phyloP scores from a whole-genome alignment of 176 grass and related monocot genomes.

The Oryza longistaminata region DNA sequence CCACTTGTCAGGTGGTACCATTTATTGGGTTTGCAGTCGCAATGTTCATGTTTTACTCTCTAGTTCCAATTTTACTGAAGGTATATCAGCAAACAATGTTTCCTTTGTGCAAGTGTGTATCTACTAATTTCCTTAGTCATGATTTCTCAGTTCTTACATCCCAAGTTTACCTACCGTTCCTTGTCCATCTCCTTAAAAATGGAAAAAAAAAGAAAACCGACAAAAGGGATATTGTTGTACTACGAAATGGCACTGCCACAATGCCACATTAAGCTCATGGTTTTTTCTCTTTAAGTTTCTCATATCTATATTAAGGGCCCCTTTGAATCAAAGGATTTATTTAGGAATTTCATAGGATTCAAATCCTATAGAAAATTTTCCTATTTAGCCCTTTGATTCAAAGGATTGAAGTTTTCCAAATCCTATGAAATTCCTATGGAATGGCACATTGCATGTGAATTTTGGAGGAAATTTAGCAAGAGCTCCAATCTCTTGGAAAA shows the following conservation, averaged over 20 bases:
- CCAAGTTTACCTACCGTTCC: not conserved
- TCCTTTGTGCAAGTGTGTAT: not conserved
- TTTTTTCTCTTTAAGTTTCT: not conserved
- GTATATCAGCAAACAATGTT: constrained; percentile 23
- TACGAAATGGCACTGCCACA: not conserved
- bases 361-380: no score
- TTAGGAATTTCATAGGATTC: no score
- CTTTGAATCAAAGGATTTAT: no score
- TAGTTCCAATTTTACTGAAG: constrained; percentile 60
- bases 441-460: no score
- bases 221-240: not conserved
- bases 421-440: no score
- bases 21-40: constrained; percentile 63
- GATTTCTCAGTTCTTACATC: not conserved
- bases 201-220: not conserved
- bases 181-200: not conserved
- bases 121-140: not conserved
- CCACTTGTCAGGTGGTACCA: constrained; percentile 37
- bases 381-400: no score
- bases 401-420: no score
- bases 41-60: constrained; percentile 75
- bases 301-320: not conserved
- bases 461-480: no score
- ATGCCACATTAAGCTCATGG: not conserved
- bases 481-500: no score